Base-by-base conservation (phyloP, 805 yeast genomes). In the Suhomyces kilbournensis region DNA sequence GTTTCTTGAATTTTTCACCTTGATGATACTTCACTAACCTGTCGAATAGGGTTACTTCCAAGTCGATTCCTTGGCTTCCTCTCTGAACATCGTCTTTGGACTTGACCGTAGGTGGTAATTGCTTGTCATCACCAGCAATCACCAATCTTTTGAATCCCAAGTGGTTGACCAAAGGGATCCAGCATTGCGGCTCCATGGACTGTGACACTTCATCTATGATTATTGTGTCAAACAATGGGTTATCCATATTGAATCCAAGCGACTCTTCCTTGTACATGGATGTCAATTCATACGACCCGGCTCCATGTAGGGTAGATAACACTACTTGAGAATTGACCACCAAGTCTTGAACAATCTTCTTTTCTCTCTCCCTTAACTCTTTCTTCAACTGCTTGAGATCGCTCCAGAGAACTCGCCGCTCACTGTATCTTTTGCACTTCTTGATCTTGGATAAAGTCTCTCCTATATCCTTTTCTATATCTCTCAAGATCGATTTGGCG, bases 191-290 rank as follows among this genome's bases (percentile, higher is more conserved):
- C 62, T 93, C 97, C 50, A 93, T 70, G 9, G 97, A 80, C 67
- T 93, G 99, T 0, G 97, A 90, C 0, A 93, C 97, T 68, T 93
- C 99, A 69, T 93, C 99, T 34, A 93, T 92, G 10, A 94, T 88
- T 30, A 93, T 75, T 0, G 96, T 83, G 57, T 89, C 90, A 62
- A 93, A 90, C 10, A 84, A 63, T 3, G 75, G 71, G 25, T 67
- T 65, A 2, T 66, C 69, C 7, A 38, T 44, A 22, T 61, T 56
- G 23, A 50, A 59, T 7, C 53, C 51, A 2, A 53, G 54, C 1
- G 50, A 45, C 17, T 56, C 61, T 34, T 68, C 71, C 40, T 68
- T 72, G 59, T 81, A 80, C 42, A 84, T 69, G 3, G 80, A 75
- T n/a, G 80, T 74, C 8, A 91, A 68, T 47, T 87, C 91, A 59